These are phyloP conservation scores for Pythium apleroticum DNA, from an alignment of 352 stramenopile genomes.

Conservation along the genomic window DNA sequence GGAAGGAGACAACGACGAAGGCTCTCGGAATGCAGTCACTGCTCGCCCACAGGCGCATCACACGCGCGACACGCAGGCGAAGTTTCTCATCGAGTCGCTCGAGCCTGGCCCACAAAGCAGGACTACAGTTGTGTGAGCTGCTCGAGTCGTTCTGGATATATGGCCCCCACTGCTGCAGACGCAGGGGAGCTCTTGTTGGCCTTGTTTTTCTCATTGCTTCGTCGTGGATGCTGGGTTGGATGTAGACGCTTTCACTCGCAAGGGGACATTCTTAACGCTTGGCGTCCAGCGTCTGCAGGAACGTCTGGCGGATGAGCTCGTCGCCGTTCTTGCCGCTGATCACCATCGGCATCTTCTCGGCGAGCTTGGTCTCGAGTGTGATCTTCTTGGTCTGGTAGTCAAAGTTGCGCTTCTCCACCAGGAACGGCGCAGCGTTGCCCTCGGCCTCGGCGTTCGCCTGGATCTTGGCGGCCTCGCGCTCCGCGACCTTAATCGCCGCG, in stretches of 20 bases:
- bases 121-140: too few species aligned
- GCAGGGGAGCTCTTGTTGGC: neutral
- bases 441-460: constrained; percentile 56
- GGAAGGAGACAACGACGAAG: neutral
- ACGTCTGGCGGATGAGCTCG: constrained; percentile 66
- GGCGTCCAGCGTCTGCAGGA: constrained; percentile 46
- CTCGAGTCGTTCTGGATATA: neutral
- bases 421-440: constrained; percentile 47
- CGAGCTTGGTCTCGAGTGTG: constrained; percentile 52
- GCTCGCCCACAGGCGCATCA: neutral
- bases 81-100: neutral
- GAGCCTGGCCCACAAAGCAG: neutral
- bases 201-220: neutral
- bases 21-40: neutral
- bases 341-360: constrained; percentile 61
- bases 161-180: neutral
- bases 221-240: too few species aligned
- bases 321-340: constrained; percentile 86
- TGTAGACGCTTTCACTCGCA: too few species aligned
- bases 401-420: constrained; percentile 77
- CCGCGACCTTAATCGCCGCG: constrained; percentile 62
- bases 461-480: constrained; percentile 59
- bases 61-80: neutral
- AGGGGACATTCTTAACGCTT: constrained; percentile 18
- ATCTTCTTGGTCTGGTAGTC: constrained; percentile 82